phyloP scores from a whole-genome alignment of 23 red algal genomes.

The Cyanidiococcus yangmingshanensis region DNA sequence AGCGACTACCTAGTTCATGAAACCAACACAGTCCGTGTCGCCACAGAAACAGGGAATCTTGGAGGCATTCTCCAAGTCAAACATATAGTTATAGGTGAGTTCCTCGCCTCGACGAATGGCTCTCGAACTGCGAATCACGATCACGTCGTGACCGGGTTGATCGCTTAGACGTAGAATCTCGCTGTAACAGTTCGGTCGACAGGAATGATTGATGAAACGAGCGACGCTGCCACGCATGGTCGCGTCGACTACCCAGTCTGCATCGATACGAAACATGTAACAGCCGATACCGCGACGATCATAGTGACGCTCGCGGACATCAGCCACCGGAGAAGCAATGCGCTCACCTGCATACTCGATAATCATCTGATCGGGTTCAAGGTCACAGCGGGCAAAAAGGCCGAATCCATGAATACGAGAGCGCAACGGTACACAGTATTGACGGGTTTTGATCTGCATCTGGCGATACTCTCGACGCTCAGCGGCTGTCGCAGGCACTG shows the following conservation, averaged over 20 bases:
- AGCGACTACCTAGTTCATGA: conserved; percentile 20
- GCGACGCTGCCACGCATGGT: conserved; percentile 74
- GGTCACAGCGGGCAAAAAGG: conserved; percentile 50
- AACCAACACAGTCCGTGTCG: background rate
- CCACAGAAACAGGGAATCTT: background rate
- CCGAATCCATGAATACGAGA: conserved; percentile 77
- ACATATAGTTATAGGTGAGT: conserved; percentile 87
- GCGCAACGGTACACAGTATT: conserved; percentile 20
- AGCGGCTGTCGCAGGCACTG: background rate
- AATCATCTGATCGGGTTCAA: conserved; percentile 62
- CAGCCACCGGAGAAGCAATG: conserved; percentile 51
- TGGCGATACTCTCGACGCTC: background rate
- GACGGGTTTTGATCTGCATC: background rate
- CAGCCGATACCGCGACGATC: conserved; percentile 53
- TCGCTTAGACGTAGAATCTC: conserved; percentile 42
- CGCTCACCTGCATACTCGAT: conserved; percentile 92
- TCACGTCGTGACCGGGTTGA: conserved; percentile 30
- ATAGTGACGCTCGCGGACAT: conserved; percentile 69
- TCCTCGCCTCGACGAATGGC: conserved; percentile 64
- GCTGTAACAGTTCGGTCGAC: conserved; percentile 75
- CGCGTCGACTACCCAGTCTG: conserved; percentile 70
- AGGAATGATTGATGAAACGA: conserved; percentile 92
- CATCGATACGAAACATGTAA: conserved; percentile 89
- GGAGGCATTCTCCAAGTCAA: conserved; percentile 32
- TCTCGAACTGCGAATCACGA: conserved; percentile 57